Evolutionary conservation across 306 rosid genomes (phyloP).

Genomic region (Fragaria iinumae): DNA sequence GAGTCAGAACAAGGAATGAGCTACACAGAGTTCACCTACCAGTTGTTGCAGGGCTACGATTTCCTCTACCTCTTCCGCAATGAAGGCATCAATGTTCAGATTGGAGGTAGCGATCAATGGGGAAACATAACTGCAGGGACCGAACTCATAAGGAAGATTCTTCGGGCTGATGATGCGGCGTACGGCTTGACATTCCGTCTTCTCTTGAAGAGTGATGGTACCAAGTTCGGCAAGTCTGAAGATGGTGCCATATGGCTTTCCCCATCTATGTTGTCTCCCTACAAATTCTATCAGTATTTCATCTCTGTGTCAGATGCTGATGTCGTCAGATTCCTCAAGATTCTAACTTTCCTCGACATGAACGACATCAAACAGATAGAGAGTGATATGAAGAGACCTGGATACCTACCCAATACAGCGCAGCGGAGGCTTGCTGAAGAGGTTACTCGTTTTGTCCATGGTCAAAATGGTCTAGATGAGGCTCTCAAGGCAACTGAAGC

Average conservation of each 20-base stretch:
- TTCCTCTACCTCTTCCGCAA: constrained; percentile 68
- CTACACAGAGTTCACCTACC: constrained; percentile 86
- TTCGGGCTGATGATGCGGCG: constrained; percentile 67
- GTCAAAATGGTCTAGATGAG: constrained; percentile 74
- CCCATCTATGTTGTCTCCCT: constrained; percentile 61
- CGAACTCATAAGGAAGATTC: constrained; percentile 73
- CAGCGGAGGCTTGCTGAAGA: constrained; percentile 90
- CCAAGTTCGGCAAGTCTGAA: constrained; percentile 92
- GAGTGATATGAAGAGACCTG: constrained; percentile 51
- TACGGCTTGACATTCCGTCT: constrained; percentile 91
- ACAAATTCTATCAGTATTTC: constrained; percentile 88
- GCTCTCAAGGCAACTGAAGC: constrained; percentile 91
- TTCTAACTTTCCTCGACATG: constrained; percentile 72
- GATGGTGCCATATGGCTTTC: constrained; percentile 93
- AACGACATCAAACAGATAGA: constrained; percentile 63
- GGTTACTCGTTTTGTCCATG: constrained; percentile 81
- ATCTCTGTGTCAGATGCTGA: constrained; percentile 80
- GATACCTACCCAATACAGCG: constrained; percentile 66
- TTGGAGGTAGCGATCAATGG: constrained; percentile 99
- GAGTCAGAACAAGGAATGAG: constrained; percentile 98
- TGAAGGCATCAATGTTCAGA: constrained; percentile 80
- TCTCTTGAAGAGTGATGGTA: constrained; percentile 80
- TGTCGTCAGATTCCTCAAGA: constrained; percentile 72
- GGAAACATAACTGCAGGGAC: constrained; percentile 97
- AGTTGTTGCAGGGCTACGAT: constrained; percentile 90